Base-by-base conservation (phyloP, 306 rosid genomes). In the Canavalia ensiformis region DNA sequence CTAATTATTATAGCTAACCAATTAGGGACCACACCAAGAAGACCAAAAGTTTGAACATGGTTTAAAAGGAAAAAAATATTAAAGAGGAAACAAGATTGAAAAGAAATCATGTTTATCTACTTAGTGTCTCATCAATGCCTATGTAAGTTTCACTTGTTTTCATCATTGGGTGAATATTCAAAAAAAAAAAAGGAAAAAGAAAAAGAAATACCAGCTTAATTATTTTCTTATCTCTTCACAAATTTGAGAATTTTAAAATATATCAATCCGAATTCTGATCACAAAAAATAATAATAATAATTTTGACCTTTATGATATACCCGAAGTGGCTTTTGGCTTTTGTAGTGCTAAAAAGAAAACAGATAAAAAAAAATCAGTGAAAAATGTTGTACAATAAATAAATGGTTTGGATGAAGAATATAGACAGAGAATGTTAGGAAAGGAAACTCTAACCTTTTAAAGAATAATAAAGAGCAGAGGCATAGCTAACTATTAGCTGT, bases 331-430 rank as follows among this genome's bases (percentile, higher is more conserved):
- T 60, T 80, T 71, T 71, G 78, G 45, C 65, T 71, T 80, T 70
- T 41, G 74, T 64, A 30, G 57, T 41, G 31, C 50, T 51, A 63
- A 39, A 41, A 51, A 28, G 8, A 58, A 45, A 46, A 69, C 33
- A n/a, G 29, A 8, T 1, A 3, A 29, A 39, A 28, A 10, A 44
- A 33, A 59, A 59, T 2, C 41, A 62, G 6, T 37, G 58, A 13
- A 18, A 81, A 52, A 9, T 30, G 11, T 60, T 41, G 47, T 44
- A 69, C 31, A 9, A 6, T 71, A 76, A 47, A 65, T 30, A 49
- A 59, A 68, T 80, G 82, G 56, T 33, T 68, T 11, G 39, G 81
- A 45, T 34, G 72, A 69, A 74, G 87, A 79, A 79, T 84, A 77
- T 58, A 44, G 28, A 58, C 1, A 56, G 58, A 33, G 47, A 74